These are phyloP conservation scores for Paramecium biaurelia DNA, from an alignment of 73 alveolate species.

Conservation along the genomic window DNA sequence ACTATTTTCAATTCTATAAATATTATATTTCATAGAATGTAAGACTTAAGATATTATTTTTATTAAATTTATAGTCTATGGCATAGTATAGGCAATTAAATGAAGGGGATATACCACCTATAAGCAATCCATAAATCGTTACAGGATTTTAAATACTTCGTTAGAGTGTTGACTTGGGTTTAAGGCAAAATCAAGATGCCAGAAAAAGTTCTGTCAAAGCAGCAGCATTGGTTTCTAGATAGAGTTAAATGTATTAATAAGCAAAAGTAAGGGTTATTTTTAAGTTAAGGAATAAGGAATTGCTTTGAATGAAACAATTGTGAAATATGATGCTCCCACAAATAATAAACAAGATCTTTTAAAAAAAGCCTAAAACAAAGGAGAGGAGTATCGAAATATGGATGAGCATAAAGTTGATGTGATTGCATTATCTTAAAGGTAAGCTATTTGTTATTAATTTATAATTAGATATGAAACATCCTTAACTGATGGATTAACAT, in stretches of 20 bases:
- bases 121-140: not conserved
- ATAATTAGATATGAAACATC: constrained; percentile 48
- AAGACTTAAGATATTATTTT: not conserved
- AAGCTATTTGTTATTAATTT: not conserved
- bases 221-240: constrained; percentile 29
- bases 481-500: constrained; percentile 53
- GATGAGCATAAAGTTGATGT: constrained; percentile 60
- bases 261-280: not conserved
- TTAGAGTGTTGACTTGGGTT: not conserved
- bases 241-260: not conserved
- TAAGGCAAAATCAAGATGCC: not conserved
- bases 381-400: constrained; percentile 62
- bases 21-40: not conserved
- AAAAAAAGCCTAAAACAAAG: not conserved
- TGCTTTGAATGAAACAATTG: not conserved
- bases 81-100: not conserved
- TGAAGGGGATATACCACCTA: not conserved
- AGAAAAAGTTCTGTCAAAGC: constrained; percentile 6
- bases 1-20: not conserved
- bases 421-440: not conserved
- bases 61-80: not conserved
- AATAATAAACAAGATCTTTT: not conserved
- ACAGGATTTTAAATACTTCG: not conserved
- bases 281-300: not conserved
- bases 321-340: constrained; percentile 2